Base-by-base conservation (phyloP, 179 eudicot species). In the Carnegiea gigantea region DNA sequence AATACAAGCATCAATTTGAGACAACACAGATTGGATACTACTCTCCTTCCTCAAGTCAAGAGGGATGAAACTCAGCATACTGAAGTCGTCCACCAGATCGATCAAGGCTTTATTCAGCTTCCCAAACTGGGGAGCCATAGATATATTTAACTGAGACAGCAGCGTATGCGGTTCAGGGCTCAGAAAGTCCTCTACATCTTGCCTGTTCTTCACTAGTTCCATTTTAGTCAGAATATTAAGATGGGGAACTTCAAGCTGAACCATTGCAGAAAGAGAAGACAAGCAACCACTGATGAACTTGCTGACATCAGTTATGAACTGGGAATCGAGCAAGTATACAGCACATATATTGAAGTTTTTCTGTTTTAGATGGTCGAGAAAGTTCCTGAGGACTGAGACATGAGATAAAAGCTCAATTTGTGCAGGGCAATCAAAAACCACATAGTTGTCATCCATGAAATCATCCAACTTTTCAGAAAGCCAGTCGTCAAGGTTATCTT, bases 211-310 rank as follows among this genome's bases (percentile, higher is more conserved):
- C 87, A 94, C 96, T 57, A 96, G 98, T 83, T 96, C 98, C 98
- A 94, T 94, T 78, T 96, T 96, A 73, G 99, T 91, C 81, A 96
- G 88, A 15, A 96, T 85, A 82, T 92, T 94, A 33, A 94, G 90
- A 84, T 92, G 94, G 48, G 99, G 99, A 6, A 94, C 78, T 82
- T 93, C 98, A 38, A 96, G 96, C 88, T 96, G 98, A 87, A 93
- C 90, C 97, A 96, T 94, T 2, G 98, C 97, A 60, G 98, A 93
- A 72, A 96, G 94, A 46, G 98, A 96, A n/a, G 99, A 87, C 93
- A 96, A 91, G 83, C 99, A 96, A n/a, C 99, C 98, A 82, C 99
- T 94, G 33, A 93, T 92, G 84, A 94, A 96, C 91, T 94, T 96
- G 84, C 97, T 90, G 77, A 94, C 97, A 74, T 96, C 99, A 15